Evolutionary conservation across 2,329 filamentous ascomycete species (phyloP).

Genomic region (Onygena corvina): DNA sequence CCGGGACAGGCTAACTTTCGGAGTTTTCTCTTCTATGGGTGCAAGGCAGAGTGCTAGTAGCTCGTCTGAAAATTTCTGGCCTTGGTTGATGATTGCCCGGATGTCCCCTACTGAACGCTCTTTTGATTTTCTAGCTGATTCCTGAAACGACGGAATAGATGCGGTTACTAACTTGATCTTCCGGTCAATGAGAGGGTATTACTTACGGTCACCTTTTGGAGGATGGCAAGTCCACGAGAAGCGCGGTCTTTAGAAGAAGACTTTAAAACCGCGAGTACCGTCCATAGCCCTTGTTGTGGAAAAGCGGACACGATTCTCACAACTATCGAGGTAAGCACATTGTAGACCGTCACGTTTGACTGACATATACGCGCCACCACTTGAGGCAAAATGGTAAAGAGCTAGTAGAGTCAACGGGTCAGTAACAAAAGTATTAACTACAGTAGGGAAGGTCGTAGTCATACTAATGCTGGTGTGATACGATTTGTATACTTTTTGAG

Average conservation of each 20-base stretch:
- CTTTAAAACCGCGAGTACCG: conserved; percentile 73
- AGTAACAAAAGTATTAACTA: background rate
- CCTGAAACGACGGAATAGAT: conserved; percentile 24
- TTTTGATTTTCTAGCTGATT: conserved; percentile 40
- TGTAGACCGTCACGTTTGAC: conserved; percentile 64
- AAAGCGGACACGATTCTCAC: conserved; percentile 75
- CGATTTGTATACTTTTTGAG: conserved; percentile 63
- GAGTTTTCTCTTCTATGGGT: conserved; percentile 57
- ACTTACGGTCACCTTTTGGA: conserved; percentile 32
- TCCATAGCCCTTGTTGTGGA: conserved; percentile 86
- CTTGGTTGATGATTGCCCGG: conserved; percentile 58
- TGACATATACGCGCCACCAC: conserved; percentile 94
- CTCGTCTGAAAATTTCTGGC: conserved; percentile 72
- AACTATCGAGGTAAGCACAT: conserved; percentile 65
- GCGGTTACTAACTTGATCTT: conserved; percentile 5
- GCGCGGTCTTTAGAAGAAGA: conserved; percentile 61
- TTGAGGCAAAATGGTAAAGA: conserved; percentile 63
- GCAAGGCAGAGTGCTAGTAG: conserved; percentile 69
- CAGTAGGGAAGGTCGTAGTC: conserved; percentile 5
- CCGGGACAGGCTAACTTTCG: conserved; percentile 59
- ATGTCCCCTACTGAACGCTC: conserved; percentile 45
- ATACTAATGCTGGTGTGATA: conserved; percentile 37
- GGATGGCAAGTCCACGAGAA: conserved; percentile 38
- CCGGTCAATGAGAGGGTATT: background rate
- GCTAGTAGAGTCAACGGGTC: conserved; percentile 24